Conservation (phyloP, 345 rosid species). For the Citrus sinensis region DNA sequence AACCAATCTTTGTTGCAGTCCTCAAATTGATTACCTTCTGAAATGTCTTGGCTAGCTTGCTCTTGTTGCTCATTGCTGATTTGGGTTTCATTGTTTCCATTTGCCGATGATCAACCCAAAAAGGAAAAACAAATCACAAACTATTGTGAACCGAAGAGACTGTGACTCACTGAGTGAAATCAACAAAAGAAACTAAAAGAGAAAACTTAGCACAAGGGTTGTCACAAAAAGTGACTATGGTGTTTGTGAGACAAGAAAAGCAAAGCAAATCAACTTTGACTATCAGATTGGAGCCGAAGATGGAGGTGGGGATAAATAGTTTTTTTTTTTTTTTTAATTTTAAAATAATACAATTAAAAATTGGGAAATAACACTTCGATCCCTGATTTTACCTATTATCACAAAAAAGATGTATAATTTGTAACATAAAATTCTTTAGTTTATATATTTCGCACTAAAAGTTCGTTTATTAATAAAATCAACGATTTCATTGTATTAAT, state of each 20-base stretch:
- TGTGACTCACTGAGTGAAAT: not conserved
- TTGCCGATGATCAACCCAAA: not conserved
- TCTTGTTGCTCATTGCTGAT: constrained; percentile 39
- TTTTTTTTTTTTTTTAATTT: no score
- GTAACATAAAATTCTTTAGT: no score
- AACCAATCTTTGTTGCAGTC: constrained; percentile 44
- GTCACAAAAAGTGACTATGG: constrained; percentile 20
- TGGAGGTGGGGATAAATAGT: constrained; percentile 9
- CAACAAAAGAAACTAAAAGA: not conserved
- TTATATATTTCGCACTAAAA: no score
- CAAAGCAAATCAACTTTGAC: constrained; percentile 39
- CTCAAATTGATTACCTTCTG: constrained; percentile 60
- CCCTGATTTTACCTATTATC: not conserved
- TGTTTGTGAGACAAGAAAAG: constrained; percentile 8
- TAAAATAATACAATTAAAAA: no score
- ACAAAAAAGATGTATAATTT: no score
- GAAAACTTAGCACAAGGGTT: not conserved
- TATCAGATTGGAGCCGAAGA: constrained; percentile 26
- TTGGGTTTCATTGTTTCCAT: constrained; percentile 61
- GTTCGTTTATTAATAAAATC: no score
- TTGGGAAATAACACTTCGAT: not conserved
- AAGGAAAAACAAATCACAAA: not conserved
- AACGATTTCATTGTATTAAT: no score
- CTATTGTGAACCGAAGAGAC: not conserved
- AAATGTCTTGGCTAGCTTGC: constrained; percentile 65